These are phyloP conservation scores for Phoenix dactylifera DNA, from an alignment of 176 grass and related monocot species.

Conservation along the genomic window DNA sequence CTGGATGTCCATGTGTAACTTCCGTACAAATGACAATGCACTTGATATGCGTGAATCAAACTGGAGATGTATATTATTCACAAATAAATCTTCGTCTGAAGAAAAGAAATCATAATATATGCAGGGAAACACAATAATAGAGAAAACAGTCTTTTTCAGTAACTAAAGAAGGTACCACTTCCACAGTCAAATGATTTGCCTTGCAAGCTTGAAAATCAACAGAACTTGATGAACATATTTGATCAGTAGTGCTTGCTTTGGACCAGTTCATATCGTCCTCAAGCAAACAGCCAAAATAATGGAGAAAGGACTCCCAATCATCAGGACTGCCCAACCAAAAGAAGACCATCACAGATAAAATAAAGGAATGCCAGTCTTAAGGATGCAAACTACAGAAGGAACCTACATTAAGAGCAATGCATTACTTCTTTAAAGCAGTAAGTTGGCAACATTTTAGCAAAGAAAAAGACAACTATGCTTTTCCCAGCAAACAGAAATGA, in stretches of 20 bases:
- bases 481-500: too few species aligned
- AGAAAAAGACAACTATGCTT: too few species aligned
- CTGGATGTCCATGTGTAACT: slow-evolving; percentile 48
- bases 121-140: too few species aligned
- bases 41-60: slow-evolving; percentile 70
- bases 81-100: slow-evolving; percentile 7
- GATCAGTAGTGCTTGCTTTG: slow-evolving; percentile 31
- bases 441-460: too few species aligned
- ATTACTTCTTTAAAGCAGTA: too few species aligned
- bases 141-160: too few species aligned
- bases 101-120: neutral
- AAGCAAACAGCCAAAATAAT: slow-evolving; percentile 93
- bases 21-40: slow-evolving; percentile 71
- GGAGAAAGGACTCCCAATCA: slow-evolving; percentile 95
- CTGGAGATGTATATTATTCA: slow-evolving; percentile 29
- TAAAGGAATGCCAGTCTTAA: too few species aligned
- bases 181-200: slow-evolving; percentile 43
- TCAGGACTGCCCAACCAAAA: slow-evolving; percentile 78
- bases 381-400: too few species aligned
- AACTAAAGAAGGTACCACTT: slow-evolving; percentile 35
- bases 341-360: slow-evolving; percentile 18
- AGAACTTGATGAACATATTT: slow-evolving; percentile 31
- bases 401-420: too few species aligned
- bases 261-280: slow-evolving; percentile 62
- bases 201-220: slow-evolving; percentile 31